Evolutionary conservation across 352 stramenopile species (phyloP).

Genomic region (Hyaloperonospora brassicae): DNA sequence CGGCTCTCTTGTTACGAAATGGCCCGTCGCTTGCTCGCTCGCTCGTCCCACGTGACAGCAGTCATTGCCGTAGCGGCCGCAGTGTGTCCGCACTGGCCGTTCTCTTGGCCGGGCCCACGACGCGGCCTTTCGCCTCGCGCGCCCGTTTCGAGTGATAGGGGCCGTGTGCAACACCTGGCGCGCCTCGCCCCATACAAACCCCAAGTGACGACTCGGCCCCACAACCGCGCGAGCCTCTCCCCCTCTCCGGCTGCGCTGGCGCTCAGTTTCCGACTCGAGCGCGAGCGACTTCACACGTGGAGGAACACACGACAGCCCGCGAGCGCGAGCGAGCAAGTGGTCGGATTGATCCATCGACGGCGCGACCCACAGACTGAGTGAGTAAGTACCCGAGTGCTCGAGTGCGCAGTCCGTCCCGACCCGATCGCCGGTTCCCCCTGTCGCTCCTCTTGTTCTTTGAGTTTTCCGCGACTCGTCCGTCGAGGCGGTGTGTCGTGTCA

Average conservation of each 20-base stretch:
- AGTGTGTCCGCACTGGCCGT: too few relatives aligned
- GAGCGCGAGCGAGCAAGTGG: too few relatives aligned
- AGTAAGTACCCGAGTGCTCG: too few relatives aligned
- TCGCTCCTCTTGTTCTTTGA: background rate
- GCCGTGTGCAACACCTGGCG: constrained; percentile 14
- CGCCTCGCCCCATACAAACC: constrained; percentile 15
- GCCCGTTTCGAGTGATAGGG: constrained; percentile 12
- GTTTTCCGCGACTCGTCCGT: constrained; percentile 7
- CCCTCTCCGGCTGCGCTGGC: constrained; percentile 13
- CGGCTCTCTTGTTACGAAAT: too few relatives aligned
- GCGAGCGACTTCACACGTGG: constrained; percentile 9
- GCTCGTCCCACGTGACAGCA: too few relatives aligned
- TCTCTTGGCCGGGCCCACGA: too few relatives aligned
- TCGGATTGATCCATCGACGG: too few relatives aligned
- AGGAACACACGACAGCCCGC: background rate
- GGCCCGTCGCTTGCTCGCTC: too few relatives aligned
- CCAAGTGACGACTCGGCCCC: constrained; percentile 6
- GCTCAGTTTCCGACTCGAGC: constrained; percentile 32
- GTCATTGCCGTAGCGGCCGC: too few relatives aligned
- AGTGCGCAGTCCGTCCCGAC: too few relatives aligned
- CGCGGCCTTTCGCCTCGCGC: constrained; percentile 15
- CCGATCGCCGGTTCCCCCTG: too few relatives aligned
- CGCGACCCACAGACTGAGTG: too few relatives aligned
- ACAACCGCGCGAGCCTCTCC: constrained; percentile 4
- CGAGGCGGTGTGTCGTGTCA: background rate